phyloP scores from a whole-genome alignment of 2,329 filamentous ascomycete species.

The Ambrosiella cleistominuta region DNA sequence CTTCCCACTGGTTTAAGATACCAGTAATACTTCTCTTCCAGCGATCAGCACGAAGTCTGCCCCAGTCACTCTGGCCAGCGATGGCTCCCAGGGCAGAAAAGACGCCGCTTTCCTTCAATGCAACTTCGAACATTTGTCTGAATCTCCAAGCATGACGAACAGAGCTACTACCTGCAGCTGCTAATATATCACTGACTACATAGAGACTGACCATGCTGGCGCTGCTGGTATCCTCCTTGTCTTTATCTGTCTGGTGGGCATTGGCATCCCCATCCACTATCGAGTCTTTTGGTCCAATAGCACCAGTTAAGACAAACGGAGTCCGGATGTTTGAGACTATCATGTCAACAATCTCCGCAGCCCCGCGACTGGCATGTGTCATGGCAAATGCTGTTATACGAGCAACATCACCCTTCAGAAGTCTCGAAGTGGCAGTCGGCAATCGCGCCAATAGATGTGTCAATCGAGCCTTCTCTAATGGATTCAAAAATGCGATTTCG shows the following conservation, averaged over 20 bases:
- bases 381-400: constrained; percentile 79
- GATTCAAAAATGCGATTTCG: constrained; percentile 47
- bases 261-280: constrained; percentile 17
- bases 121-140: constrained; percentile 58
- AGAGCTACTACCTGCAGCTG: constrained; percentile 56
- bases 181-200: constrained; percentile 59
- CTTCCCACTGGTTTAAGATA: constrained; percentile 54
- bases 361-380: constrained; percentile 65
- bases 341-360: constrained; percentile 81
- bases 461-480: constrained; percentile 67
- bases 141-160: constrained; percentile 79
- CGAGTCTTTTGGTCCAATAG: constrained; percentile 25
- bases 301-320: constrained; percentile 51
- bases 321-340: constrained; percentile 65
- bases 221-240: constrained; percentile 45
- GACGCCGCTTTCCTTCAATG: constrained; percentile 47
- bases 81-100: constrained; percentile 63
- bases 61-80: constrained; percentile 58
- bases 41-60: constrained; percentile 63
- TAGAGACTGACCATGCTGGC: constrained; percentile 70
- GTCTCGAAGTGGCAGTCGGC: constrained; percentile 53
- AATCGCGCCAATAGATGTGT: constrained; percentile 69
- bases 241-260: constrained; percentile 21
- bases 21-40: constrained; percentile 62
- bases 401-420: constrained; percentile 73